Evolutionary conservation across 2,329 filamentous ascomycete species (phyloP), one percentile per base, ranked within the genome.

Genomic region (Scorias spongiosa): DNA sequence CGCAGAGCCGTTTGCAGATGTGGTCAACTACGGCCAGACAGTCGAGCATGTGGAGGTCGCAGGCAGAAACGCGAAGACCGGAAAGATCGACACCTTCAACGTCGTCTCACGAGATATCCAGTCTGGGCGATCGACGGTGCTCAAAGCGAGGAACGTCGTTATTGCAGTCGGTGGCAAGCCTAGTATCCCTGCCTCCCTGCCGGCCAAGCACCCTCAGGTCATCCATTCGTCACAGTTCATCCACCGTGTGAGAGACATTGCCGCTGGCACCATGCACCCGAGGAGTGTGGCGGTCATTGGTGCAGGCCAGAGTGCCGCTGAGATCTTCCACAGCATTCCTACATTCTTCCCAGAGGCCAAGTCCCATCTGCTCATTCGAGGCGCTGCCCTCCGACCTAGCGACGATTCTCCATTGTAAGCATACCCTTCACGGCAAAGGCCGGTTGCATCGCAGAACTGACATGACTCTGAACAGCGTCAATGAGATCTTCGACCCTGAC

Each of bases 331-430:
- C 66, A 88, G 93, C 62, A 67, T 96, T 41, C 82, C 89, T 56
- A 72, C 69, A 34, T 69, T 84, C 40, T 95, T 93, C 60, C 87
- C 87, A 34, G 87, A 89, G 59, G 78, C 83, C 26, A 73, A 76
- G 54, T 88, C 87, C 0, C 75, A 71, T 30, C 66, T 98, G 45
- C 68, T 95, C 47, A 89, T 94, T 70, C 80, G 85, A 53, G 80
- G 81, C 37, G 77, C 86, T 49, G 87, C 89, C 45, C 66, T 98
- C 47, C 79, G 83, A 54, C 89, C 89, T 1, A 93, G 86, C 58
- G 89, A 98, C 59, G 91, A 96, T 62, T 94, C 86, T 43, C 91
- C 89, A 14, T 96, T 96, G 84, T 88, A 69, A 69, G 82, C 73
- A 5, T 36, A 5, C 9, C 12, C 9, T 9, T 5, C 32, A 29